phyloP scores from a whole-genome alignment of 192 early-diverging fungal species.

The Rhizoclosmatium globosum region DNA sequence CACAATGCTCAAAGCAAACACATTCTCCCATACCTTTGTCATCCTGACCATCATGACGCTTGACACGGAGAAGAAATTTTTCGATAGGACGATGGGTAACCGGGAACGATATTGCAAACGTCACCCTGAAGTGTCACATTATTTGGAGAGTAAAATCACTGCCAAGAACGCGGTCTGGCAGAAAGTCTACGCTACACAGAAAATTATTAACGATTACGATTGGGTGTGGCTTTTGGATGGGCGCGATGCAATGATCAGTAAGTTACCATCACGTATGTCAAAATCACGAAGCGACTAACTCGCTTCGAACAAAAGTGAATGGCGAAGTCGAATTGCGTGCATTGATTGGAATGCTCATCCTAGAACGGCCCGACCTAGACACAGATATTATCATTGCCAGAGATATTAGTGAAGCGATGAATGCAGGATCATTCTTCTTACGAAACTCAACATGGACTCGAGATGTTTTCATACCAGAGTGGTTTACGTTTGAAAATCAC shows the following conservation, averaged over 20 bases:
- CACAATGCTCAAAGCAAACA: neutral
- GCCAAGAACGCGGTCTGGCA: constrained; percentile 7
- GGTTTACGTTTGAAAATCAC: too few species aligned
- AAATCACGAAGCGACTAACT: too few species aligned
- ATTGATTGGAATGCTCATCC: too few species aligned
- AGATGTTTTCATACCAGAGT: too few species aligned
- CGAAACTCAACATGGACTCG: too few species aligned
- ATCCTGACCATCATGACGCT: neutral
- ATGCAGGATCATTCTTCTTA: too few species aligned
- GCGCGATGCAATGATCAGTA: constrained; percentile 5
- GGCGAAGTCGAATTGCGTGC: neutral
- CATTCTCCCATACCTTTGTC: neutral
- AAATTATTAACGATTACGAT: neutral
- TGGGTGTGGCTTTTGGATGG: constrained; percentile 20
- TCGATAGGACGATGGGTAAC: neutral
- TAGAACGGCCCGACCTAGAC: too few species aligned
- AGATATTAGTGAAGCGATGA: too few species aligned
- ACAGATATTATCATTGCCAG: too few species aligned
- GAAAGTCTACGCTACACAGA: neutral
- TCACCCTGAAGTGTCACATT: neutral
- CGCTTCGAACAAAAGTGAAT: neutral
- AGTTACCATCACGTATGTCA: too few species aligned
- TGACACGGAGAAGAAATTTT: neutral
- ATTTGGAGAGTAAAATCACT: neutral
- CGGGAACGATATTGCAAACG: neutral